Base-by-base conservation (phyloP, 306 rosid genomes). In the Benincasa hispida region DNA sequence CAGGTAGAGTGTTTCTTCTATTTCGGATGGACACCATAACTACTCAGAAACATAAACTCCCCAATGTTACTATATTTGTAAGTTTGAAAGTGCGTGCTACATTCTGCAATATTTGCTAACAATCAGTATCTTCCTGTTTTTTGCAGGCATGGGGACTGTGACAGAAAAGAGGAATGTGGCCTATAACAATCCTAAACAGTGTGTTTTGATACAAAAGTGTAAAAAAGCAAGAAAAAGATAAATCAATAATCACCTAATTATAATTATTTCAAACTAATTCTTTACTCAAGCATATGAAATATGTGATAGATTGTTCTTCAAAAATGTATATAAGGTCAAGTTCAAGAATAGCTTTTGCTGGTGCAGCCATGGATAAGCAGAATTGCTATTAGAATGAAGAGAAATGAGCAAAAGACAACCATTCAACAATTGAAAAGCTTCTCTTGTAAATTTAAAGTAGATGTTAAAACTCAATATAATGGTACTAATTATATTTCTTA, bases 1-100 rank as follows among this genome's bases (percentile, higher is more conserved):
- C 94, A 87, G 97, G 98, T 91, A 41, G 65, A 62, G 3, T 8
- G 10, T 39, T 21, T 21, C 21, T n/a, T 39, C 19, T 5, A 39
- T 39, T 39, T 19, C n/a, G 7, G 51, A 45, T 13, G 51, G 51
- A 45, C 51, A 9, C 5, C 0, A 2, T 18, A 17, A 18, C 56
- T 51, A 51, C 55, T 50, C 1, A 19, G 25, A 53, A 53, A 53
- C 58, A 53, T 19, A 19, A 22, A 10, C 61, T 21, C 30, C 15
- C 10, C 61, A 56, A 56, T 22, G 30, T 56, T 56, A 10, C 30
- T 10, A 10, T 22, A 24, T 9, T 22, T 21, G 30, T 22, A 56
- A 56, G 61, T 56, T 56, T 56, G 61, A n/a, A 2, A 15, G 5
- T 30, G 30, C 21, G 5, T 30, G 30, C 21, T 17, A 12, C 10